Conservation (phyloP, 1,284 basidiomycete species). For the Puccinia coronata region DNA sequence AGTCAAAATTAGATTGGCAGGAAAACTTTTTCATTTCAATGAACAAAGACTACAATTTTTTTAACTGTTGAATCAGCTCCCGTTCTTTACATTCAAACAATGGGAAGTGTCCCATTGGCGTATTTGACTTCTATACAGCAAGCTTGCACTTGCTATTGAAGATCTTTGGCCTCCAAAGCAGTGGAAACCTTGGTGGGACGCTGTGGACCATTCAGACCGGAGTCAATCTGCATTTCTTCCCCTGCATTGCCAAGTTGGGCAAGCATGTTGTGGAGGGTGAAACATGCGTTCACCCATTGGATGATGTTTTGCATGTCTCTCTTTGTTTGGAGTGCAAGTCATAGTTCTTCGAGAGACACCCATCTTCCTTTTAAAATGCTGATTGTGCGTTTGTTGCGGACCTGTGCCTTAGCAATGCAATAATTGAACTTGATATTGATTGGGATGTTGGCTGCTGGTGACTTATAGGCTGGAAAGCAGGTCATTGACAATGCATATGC, state of each 20-base stretch:
- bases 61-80: no score
- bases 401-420: slow-evolving; percentile 11
- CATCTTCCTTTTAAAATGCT: slow-evolving; percentile 16
- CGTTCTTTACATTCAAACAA: no score
- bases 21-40: no score
- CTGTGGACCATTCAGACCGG: no score
- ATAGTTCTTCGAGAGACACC: not conserved
- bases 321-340: not conserved
- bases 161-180: no score
- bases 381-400: slow-evolving; percentile 28
- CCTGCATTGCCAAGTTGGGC: slow-evolving; percentile 10
- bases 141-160: no score
- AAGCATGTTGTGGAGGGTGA: slow-evolving; percentile 19
- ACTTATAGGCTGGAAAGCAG: slow-evolving; percentile 16
- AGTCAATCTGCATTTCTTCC: not conserved
- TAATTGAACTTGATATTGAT: slow-evolving; percentile 17
- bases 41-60: no score
- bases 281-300: slow-evolving; percentile 11
- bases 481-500: slow-evolving; percentile 5
- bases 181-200: no score
- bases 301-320: slow-evolving; percentile 6
- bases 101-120: no score
- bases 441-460: not conserved
- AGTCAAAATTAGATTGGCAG: no score
- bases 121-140: no score